Evolutionary conservation across 495 filamentous ascomycete genomes (phyloP).

Genomic region (Pseudevernia furfuracea): DNA sequence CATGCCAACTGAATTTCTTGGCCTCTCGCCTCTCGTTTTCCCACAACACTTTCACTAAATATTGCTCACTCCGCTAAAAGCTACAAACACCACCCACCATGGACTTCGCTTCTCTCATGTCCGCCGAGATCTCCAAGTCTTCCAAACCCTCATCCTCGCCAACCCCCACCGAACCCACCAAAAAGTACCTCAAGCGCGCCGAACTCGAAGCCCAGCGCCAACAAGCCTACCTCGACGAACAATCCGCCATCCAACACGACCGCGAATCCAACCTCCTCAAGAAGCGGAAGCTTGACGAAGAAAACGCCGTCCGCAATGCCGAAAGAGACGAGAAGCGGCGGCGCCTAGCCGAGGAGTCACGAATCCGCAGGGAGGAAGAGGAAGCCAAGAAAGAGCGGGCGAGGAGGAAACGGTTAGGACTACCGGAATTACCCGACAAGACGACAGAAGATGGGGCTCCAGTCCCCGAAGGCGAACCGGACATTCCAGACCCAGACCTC

Average conservation of each 20-base stretch:
- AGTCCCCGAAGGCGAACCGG: slow-evolving; percentile 45
- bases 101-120: slow-evolving; percentile 93
- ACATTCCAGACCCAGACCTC: slow-evolving; percentile 68
- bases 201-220: slow-evolving; percentile 79
- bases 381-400: slow-evolving; percentile 50
- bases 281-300: slow-evolving; percentile 89
- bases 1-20: background rate
- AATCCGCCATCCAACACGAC: slow-evolving; percentile 57
- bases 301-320: slow-evolving; percentile 58
- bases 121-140: slow-evolving; percentile 75
- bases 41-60: background rate
- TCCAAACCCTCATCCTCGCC: slow-evolving; percentile 31
- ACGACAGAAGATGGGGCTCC: slow-evolving; percentile 32
- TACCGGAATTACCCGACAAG: slow-evolving; percentile 61
- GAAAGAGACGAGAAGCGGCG: slow-evolving; percentile 72
- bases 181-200: slow-evolving; percentile 81
- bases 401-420: slow-evolving; percentile 50
- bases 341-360: slow-evolving; percentile 72
- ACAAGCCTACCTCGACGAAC: slow-evolving; percentile 72
- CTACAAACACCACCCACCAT: slow-evolving; percentile 41
- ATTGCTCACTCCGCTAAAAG: background rate
- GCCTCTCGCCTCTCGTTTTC: background rate
- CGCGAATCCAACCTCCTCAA: slow-evolving; percentile 57
- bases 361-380: slow-evolving; percentile 58
- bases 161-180: slow-evolving; percentile 35